Conservation (phyloP, 257 asterid species). For the Osmanthus fragrans region DNA sequence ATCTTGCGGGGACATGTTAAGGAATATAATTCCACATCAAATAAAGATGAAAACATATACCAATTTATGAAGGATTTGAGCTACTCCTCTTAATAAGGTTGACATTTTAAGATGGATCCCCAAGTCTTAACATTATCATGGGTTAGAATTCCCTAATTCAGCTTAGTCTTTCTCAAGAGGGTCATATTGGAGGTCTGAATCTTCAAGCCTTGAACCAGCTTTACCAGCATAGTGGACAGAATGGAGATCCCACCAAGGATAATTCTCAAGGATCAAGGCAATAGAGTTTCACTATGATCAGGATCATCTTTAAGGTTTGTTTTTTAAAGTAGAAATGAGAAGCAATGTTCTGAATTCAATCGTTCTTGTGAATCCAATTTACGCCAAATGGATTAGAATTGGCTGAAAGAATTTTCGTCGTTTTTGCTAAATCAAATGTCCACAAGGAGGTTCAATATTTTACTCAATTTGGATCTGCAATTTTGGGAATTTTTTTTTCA, state of each 20-base stretch:
- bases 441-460: conserved; percentile 30
- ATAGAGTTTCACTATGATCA: conserved; percentile 7
- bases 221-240: conserved; percentile 50
- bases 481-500: background rate
- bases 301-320: background rate
- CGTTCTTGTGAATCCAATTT: background rate
- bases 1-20: too few relatives aligned
- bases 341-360: conserved; percentile 20
- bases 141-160: conserved; percentile 42
- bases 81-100: too few relatives aligned
- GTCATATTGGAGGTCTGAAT: conserved; percentile 54
- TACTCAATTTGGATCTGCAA: background rate
- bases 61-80: too few relatives aligned
- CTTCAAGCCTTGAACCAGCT: conserved; percentile 52
- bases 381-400: conserved; percentile 7
- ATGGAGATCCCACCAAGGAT: conserved; percentile 34
- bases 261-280: conserved; percentile 53
- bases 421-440: conserved; percentile 26
- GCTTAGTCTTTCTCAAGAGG: conserved; percentile 81
- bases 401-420: conserved; percentile 25
- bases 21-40: too few relatives aligned
- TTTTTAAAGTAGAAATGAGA: background rate
- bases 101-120: background rate
- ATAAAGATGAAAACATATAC: too few relatives aligned
- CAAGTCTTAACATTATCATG: conserved; percentile 24